These are phyloP conservation scores for Ustilago tritici DNA, from an alignment of 1,284 basidiomycete species.

Conservation along the genomic window DNA sequence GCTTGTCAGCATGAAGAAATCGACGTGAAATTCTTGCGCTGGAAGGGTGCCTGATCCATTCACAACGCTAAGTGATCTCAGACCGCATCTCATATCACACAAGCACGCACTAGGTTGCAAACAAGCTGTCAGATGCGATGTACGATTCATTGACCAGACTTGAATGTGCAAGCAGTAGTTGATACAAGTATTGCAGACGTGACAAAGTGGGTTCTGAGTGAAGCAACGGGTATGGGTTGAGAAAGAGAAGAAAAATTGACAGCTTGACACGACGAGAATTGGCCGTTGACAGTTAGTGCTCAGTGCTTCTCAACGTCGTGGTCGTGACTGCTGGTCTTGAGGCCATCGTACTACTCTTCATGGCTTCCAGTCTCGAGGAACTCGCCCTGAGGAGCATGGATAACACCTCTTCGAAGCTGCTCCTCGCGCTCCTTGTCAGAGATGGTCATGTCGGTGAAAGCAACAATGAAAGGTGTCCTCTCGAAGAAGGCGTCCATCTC, in stretches of 20 bases:
- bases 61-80: too few relatives aligned
- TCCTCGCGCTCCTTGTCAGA: slow-evolving; percentile 72
- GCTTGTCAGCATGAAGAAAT: too few relatives aligned
- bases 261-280: not conserved
- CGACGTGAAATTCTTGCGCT: too few relatives aligned
- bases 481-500: slow-evolving; percentile 76
- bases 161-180: not conserved
- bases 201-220: not conserved
- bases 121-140: too few relatives aligned
- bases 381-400: slow-evolving; percentile 14
- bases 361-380: slow-evolving; percentile 16
- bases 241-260: not conserved
- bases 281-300: slow-evolving; percentile 3
- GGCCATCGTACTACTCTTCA: slow-evolving; percentile 25
- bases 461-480: slow-evolving; percentile 73
- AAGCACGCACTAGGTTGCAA: too few relatives aligned
- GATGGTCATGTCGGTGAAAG: slow-evolving; percentile 44
- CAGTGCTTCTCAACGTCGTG: slow-evolving; percentile 33
- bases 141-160: not conserved
- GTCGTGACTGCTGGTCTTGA: slow-evolving; percentile 33
- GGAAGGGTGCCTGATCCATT: too few relatives aligned
- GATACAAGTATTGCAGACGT: not conserved
- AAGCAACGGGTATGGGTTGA: not conserved
- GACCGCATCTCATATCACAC: too few relatives aligned
- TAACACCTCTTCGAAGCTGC: slow-evolving; percentile 70